phyloP scores from a whole-genome alignment of 257 asterid genomes.

The Dorcoceras hygrometricum region DNA sequence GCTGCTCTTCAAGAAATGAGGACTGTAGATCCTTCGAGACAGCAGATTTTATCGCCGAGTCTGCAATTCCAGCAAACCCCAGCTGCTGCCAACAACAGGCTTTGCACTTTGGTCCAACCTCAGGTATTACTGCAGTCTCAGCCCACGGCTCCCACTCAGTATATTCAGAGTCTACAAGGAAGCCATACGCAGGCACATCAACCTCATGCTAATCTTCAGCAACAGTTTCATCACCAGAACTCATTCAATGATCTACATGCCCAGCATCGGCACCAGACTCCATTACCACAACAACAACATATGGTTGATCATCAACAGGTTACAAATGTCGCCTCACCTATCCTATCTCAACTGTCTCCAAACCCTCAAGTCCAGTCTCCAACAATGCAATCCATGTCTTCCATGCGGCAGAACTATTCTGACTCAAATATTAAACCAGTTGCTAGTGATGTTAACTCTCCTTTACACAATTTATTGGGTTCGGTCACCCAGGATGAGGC shows the following conservation, averaged over 20 bases:
- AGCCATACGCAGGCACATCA: conserved; percentile 34
- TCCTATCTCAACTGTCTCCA: conserved; percentile 38
- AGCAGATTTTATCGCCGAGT: conserved; percentile 41
- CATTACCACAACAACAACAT: conserved; percentile 18
- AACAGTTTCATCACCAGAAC: conserved; percentile 50
- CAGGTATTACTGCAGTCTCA: conserved; percentile 48
- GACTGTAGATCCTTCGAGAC: conserved; percentile 53
- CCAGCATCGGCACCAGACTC: conserved; percentile 31
- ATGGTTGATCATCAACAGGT: conserved; percentile 39
- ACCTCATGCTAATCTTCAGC: conserved; percentile 43
- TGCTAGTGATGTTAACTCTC: conserved; percentile 34
- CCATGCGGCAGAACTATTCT: conserved; percentile 41
- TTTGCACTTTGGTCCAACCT: conserved; percentile 32
- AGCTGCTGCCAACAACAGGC: conserved; percentile 26
- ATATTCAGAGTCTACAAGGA: conserved; percentile 35
- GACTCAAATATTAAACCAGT: conserved; percentile 37
- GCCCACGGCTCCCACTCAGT: conserved; percentile 33
- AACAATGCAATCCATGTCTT: conserved; percentile 33
- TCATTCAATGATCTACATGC: conserved; percentile 41
- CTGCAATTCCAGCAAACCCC: conserved; percentile 60
- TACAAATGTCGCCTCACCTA: conserved; percentile 27
- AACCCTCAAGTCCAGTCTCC: conserved; percentile 40
- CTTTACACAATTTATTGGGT: conserved; percentile 52
- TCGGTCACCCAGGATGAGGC: conserved; percentile 47
- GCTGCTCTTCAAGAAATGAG: conserved; percentile 65